Base-by-base conservation (phyloP, 2,329 filamentous ascomycete species). In the Alternaria sp. region DNA sequence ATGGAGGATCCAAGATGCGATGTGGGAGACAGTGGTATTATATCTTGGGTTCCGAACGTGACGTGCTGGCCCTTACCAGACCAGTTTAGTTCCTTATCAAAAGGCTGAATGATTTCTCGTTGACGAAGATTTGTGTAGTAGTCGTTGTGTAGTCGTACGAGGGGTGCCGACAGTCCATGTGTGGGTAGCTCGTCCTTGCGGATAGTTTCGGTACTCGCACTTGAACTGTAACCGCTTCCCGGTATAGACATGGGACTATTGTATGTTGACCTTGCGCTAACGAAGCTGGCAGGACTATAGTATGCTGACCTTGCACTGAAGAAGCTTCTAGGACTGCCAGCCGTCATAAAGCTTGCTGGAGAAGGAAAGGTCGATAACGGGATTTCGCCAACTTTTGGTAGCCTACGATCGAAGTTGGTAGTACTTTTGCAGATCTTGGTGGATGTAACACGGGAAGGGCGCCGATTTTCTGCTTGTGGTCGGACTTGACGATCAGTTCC, bases 21-120 rank as follows among this genome's bases (percentile, higher is more conserved):
- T 17, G 61, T 8, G 2, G 54, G 14, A 4, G 37, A n/a, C 0
- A 71, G 39, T 2, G 66, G 67, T 1, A 67, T 33, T 0, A 23
- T 11, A 17, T 70, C 66, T 5, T 45, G 29, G 2, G 49, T 24
- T 3, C 37, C 5, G 40, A 61, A 71, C 1, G 54, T 60, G 3
- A 69, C 63, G 40, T 70, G 66, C 29, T 71, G 67, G 2, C 67
- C 69, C 37, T 57, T 62, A 0, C 67, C 66, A 10, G 69, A 71
- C 67, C 67, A 71, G 24, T 69, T 66, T 8, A 64, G 31, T 31
- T 66, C 64, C 13, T 54, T 51, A 3, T 65, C 51, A n/a, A 50
- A 56, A 7, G 57, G 51, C 26, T 49, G 42, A 4, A 51, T 24
- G 26, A 56, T 41, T 10, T 53, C 24, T 26, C 36, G 28, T 26